These are phyloP conservation scores for Gossypium australe DNA, from an alignment of 345 rosid genomes.

Conservation along the genomic window DNA sequence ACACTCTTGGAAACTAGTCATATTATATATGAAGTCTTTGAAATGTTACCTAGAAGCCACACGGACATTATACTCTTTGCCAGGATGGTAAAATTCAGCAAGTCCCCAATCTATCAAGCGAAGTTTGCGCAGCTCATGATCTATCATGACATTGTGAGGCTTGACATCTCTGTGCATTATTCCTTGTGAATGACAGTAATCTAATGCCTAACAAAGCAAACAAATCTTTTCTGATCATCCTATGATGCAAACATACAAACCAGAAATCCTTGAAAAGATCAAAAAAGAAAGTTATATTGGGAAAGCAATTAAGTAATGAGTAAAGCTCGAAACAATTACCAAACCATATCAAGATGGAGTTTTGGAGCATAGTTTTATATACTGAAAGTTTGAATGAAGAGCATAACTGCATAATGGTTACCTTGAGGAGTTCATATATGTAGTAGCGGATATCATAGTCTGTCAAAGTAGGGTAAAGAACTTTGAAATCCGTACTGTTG, in stretches of 20 bases:
- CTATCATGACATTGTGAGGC: conserved; percentile 88
- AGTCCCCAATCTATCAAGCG: conserved; percentile 85
- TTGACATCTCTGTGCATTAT: conserved; percentile 89
- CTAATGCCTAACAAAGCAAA: conserved; percentile 53
- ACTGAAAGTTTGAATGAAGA: not conserved
- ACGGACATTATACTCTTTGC: conserved; percentile 76
- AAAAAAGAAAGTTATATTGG: not conserved
- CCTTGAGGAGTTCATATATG: conserved; percentile 83
- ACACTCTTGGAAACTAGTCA: not conserved
- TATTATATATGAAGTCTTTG: not conserved
- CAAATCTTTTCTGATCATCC: not conserved
- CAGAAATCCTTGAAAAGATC: not conserved
- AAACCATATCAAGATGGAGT: not conserved
- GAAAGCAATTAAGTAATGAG: not conserved
- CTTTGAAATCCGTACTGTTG: conserved; percentile 80
- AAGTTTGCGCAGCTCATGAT: conserved; percentile 80
- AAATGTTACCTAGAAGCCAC: conserved; percentile 69
- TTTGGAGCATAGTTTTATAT: not conserved
- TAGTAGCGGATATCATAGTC: conserved; percentile 84
- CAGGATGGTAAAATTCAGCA: conserved; percentile 84
- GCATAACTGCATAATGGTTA: conserved; percentile 12
- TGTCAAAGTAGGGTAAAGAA: conserved; percentile 72
- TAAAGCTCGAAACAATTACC: not conserved
- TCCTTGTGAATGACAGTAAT: conserved; percentile 79
- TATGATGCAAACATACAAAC: not conserved